Evolutionary conservation across 1,284 basidiomycete species (phyloP), one percentile per base, ranked within the genome.

Genomic region (Ceratobasidium sp.): DNA sequence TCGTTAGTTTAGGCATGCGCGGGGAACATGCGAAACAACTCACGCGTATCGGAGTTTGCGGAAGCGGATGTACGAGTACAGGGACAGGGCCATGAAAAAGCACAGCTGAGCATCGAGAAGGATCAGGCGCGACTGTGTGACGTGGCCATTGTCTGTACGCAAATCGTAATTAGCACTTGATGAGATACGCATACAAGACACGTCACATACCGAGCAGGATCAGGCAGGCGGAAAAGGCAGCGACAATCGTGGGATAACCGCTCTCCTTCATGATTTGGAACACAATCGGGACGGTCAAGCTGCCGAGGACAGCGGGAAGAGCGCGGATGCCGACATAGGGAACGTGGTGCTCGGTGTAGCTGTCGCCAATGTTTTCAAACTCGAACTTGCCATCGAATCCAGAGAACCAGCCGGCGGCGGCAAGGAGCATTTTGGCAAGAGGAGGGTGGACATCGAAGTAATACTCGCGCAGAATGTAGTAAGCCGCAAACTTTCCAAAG

Each of bases 391-490:
- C 97, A 75, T 98, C 92, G 77, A 96, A 99, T 8, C 97, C 97
- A 49, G 96, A 93, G 71, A 97, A 90, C 92, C 94, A 98, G 72
- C 94, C 97, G 29, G 92, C 91, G 42, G 96, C 85, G 53, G 91
- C 97, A 75, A 96, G 92, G 34, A 98, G 83, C 73, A 98, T 85
- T 78, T 98, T 98, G 52, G 96, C 94, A 64, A 98, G 88, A 15
- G 96, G 96, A 43, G 96, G 96, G 76, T 99, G 97, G 3, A 99
- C 97, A 78, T 99, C 97, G 82, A 99, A 99, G 81, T 98, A 98
- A 82, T 97, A 99, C 80, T 97, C 87, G 72, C 94, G 85, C 65
- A 83, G 83, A 75, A 98, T 88, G 79, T 98, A 98, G 79, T 94
- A 92, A 5, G 91, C 87, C 20, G 95, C 94, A 78, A 98, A 96